These are phyloP conservation scores for Herpotrichia juniperi DNA, from an alignment of 2,329 filamentous ascomycete species.

Conservation along the genomic window DNA sequence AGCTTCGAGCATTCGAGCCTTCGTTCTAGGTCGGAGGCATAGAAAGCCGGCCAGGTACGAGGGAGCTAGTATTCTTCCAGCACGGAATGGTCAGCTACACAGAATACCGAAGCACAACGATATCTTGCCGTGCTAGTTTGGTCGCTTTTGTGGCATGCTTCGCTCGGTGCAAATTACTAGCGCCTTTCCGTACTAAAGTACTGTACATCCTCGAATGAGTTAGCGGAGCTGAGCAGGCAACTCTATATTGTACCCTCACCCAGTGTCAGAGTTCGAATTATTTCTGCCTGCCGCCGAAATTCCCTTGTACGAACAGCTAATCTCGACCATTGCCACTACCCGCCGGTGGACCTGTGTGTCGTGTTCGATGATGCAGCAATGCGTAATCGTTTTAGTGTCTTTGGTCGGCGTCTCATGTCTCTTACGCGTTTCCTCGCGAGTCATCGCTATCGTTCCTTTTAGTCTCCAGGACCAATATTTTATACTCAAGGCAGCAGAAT, in stretches of 20 bases:
- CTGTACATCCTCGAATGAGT: background rate
- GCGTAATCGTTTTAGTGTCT: conserved; percentile 3
- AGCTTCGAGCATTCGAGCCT: background rate
- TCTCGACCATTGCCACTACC: background rate
- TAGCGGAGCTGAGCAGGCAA: conserved; percentile 9
- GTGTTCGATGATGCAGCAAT: conserved; percentile 1
- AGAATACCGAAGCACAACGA: no score
- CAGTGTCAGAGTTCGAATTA: conserved; percentile 4
- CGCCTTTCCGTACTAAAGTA: no score
- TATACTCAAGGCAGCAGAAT: background rate
- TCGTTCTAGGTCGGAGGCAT: background rate
- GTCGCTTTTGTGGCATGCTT: no score
- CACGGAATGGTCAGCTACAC: no score
- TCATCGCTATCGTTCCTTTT: conserved; percentile 1
- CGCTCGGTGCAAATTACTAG: no score
- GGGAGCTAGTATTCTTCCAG: no score
- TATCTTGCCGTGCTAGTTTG: no score
- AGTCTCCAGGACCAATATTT: background rate
- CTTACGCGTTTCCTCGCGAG: background rate
- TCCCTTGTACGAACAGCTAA: background rate
- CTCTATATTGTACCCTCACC: conserved; percentile 3
- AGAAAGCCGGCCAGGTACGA: background rate
- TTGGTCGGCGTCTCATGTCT: background rate
- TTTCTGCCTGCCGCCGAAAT: background rate
- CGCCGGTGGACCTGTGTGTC: background rate